Base-by-base conservation (phyloP, 2,329 filamentous ascomycete genomes). In the Colletotrichum filicis region DNA sequence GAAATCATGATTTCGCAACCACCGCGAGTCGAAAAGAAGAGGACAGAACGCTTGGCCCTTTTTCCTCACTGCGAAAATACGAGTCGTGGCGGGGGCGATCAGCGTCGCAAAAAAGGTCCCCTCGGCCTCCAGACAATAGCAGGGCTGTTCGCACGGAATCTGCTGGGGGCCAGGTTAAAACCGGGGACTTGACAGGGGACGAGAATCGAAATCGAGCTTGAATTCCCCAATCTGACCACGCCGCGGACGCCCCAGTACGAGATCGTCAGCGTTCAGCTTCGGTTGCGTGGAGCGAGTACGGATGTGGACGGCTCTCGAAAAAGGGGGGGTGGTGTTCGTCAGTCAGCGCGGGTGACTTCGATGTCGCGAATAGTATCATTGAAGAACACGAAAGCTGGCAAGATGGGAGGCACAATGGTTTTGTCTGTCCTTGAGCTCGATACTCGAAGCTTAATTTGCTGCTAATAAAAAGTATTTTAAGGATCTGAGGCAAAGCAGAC, bases 1-100 rank as follows among this genome's bases (percentile, higher is more conserved):
- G 35, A 16, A 61, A 19, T 35, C 69, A 71, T 71, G 64, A 24
- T 71, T 49, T 60, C 63, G 63, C 37, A 46, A 37, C 4, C 42
- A 49, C 42, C 19, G 46, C 37, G 26, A 56, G 30, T 60, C 49
- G 30, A 62, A 52, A 61, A 35, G 32, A 49, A 49, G 57, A 49
- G 55, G 35, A 68, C 35, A 37, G 30, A 56, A 65, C 28, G 32
- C 56, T 28, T 32, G 37, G 49, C 37, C 1, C 4, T 26, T 19
- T 26, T 4, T 60, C 11, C 35, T 22, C 22, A n/a, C 57, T 42
- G n/a, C 32, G 12, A 14, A 59, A 46, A 59, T 37, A 57, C 66
- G 66, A 73, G 60, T 70, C 58, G 58, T 28, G 52, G 52, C 42
- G 57, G 66, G 30, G 66, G 66, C n/a, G 66, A 70, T 60, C 49